These are phyloP conservation scores for Solanum piurae DNA, from an alignment of 257 asterid species.

Conservation along the genomic window DNA sequence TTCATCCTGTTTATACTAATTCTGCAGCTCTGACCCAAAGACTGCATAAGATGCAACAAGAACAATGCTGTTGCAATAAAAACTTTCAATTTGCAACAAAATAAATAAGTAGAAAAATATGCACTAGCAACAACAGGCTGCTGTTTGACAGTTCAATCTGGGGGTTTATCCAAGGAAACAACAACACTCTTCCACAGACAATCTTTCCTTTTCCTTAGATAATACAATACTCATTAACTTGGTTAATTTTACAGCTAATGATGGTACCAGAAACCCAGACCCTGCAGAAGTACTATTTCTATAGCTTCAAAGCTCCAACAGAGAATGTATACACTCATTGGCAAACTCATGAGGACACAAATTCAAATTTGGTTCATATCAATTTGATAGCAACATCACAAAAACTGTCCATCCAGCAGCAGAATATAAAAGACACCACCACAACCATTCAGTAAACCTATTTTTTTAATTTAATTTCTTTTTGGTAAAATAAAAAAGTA, in stretches of 20 bases:
- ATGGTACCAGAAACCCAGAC: not conserved
- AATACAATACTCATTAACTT: not conserved
- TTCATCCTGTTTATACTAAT: not conserved
- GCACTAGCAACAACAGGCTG: not conserved
- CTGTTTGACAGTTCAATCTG: not conserved
- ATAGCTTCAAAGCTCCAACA: not conserved
- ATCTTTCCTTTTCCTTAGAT: not conserved
- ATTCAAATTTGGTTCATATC: not conserved
- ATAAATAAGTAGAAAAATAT: not conserved
- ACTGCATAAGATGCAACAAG: not conserved
- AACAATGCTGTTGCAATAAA: not conserved
- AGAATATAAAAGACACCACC: not conserved
- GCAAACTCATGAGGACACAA: not conserved
- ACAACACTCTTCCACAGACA: not conserved
- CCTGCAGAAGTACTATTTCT: not conserved
- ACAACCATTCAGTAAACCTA: not conserved
- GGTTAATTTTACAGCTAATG: not conserved
- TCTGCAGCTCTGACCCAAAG: not conserved
- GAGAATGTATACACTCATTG: not conserved
- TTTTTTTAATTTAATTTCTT: not conserved
- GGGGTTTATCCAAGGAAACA: not conserved
- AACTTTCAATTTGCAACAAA: not conserved
- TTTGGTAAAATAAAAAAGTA: not conserved
- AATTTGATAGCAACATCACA: not conserved
- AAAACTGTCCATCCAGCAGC: not conserved